Evolutionary conservation across 441 rosid species (phyloP).

Genomic region (Croton setiger): DNA sequence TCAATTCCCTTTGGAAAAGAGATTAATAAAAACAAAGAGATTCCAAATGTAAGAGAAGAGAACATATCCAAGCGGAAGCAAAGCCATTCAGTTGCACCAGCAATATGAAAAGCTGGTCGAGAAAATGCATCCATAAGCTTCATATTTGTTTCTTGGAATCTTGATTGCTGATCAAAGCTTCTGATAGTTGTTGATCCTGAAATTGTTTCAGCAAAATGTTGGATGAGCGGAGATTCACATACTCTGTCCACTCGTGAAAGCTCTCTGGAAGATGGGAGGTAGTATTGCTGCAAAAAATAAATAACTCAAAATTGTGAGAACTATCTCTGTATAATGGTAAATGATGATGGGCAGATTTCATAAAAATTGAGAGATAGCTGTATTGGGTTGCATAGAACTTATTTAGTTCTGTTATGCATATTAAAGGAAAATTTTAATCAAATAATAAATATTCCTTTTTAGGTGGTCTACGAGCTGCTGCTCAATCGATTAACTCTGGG

Average conservation of each 20-base stretch:
- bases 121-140: conserved; percentile 63
- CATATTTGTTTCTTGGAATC: conserved; percentile 65
- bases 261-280: conserved; percentile 79
- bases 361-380: not conserved
- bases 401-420: not conserved
- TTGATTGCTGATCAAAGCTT: conserved; percentile 72
- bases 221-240: conserved; percentile 79
- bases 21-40: conserved; percentile 62
- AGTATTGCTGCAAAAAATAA: conserved; percentile 55
- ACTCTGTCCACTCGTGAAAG: conserved; percentile 74
- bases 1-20: conserved; percentile 67
- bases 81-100: conserved; percentile 88
- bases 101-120: conserved; percentile 64
- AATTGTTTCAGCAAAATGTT: conserved; percentile 84
- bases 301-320: not conserved
- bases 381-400: not conserved
- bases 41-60: conserved; percentile 63
- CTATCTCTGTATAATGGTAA: not conserved
- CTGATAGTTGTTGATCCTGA: conserved; percentile 81
- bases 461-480: too few relatives aligned
- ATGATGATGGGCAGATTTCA: not conserved
- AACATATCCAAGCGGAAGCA: conserved; percentile 76
- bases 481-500: too few relatives aligned
- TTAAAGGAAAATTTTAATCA: not conserved
- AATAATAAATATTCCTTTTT: too few relatives aligned